Evolutionary conservation across 768 basidiomycete genomes (phyloP).

Genomic region (Asterophora parasitica): DNA sequence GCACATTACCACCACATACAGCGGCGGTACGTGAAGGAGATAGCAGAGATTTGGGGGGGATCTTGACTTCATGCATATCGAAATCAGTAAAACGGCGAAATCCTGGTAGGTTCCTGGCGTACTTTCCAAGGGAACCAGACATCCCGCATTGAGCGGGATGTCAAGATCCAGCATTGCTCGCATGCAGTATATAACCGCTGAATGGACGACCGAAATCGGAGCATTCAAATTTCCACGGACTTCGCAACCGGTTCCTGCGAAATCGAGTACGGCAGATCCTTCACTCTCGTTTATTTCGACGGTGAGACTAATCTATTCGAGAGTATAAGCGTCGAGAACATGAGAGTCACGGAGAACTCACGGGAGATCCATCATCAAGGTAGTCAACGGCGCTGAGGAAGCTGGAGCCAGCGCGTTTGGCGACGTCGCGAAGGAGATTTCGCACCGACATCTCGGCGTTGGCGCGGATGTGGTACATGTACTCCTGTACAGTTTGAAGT

Average conservation of each 20-base stretch:
- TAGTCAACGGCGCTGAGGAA: slow-evolving; percentile 73
- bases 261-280: slow-evolving; percentile 83
- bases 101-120: slow-evolving; percentile 15
- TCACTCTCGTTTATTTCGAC: slow-evolving; percentile 71
- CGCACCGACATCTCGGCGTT: slow-evolving; percentile 90
- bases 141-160: slow-evolving; percentile 93
- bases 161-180: slow-evolving; percentile 80
- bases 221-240: slow-evolving; percentile 82
- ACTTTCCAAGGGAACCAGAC: slow-evolving; percentile 83
- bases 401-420: slow-evolving; percentile 59
- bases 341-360: slow-evolving; percentile 20
- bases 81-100: background rate
- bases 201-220: slow-evolving; percentile 82
- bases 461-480: slow-evolving; percentile 85
- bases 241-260: slow-evolving; percentile 78
- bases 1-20: slow-evolving; percentile 89
- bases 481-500: slow-evolving; percentile 82
- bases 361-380: slow-evolving; percentile 84
- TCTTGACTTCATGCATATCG: slow-evolving; percentile 46
- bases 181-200: slow-evolving; percentile 87
- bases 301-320: slow-evolving; percentile 57
- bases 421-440: slow-evolving; percentile 72
- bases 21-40: slow-evolving; percentile 83
- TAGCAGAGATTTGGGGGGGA: slow-evolving; percentile 75
- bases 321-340: too few relatives aligned